A percentile compares a stretch with the other conserved stretches of the same genome.
phyloP scores from a whole-genome alignment of 306 rosid genomes.

The Inga leiocalycina region DNA sequence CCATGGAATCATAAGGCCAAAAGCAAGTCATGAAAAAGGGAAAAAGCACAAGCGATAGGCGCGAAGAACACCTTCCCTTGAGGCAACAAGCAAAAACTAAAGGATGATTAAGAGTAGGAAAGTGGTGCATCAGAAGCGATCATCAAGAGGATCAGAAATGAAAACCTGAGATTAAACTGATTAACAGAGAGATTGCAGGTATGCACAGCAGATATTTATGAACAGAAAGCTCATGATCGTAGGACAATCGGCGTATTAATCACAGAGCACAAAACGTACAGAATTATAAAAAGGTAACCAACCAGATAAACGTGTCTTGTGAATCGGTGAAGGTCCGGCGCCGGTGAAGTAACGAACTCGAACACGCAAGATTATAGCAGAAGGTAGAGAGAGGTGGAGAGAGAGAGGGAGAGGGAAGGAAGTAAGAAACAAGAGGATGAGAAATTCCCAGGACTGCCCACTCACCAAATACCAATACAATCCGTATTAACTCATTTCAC shows the following conservation, averaged over 20 bases:
- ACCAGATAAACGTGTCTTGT: conserved; percentile 38
- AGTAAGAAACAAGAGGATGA: conserved; percentile 50
- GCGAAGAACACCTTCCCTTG: not conserved
- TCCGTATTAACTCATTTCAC: conserved; percentile 19
- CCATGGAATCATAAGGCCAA: conserved; percentile 12
- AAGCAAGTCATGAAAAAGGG: not conserved
- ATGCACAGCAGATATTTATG: not conserved
- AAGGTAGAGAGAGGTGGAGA: not conserved
- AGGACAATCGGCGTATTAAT: not conserved
- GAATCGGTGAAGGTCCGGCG: conserved; percentile 29
- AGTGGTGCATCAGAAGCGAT: conserved; percentile 33
- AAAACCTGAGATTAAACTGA: conserved; percentile 24
- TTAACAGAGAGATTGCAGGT: conserved; percentile 31
- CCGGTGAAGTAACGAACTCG: conserved; percentile 23
- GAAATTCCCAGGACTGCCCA: conserved; percentile 49
- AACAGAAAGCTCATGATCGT: conserved; percentile 26
- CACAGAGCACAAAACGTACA: not conserved
- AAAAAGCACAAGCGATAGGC: not conserved
- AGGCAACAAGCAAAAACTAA: conserved; percentile 1
- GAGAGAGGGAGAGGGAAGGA: conserved; percentile 2
- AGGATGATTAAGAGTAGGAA: conserved; percentile 6
- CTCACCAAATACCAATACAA: conserved; percentile 48
- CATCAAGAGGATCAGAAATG: conserved; percentile 24
- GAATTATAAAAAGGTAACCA: conserved; percentile 11
- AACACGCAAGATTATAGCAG: not conserved